A percentile compares a stretch with the other conserved stretches of the same genome.
These are phyloP conservation scores for Pseudogymnoascus sp. DNA, from an alignment of 2,329 filamentous ascomycete genomes.

Conservation along the genomic window DNA sequence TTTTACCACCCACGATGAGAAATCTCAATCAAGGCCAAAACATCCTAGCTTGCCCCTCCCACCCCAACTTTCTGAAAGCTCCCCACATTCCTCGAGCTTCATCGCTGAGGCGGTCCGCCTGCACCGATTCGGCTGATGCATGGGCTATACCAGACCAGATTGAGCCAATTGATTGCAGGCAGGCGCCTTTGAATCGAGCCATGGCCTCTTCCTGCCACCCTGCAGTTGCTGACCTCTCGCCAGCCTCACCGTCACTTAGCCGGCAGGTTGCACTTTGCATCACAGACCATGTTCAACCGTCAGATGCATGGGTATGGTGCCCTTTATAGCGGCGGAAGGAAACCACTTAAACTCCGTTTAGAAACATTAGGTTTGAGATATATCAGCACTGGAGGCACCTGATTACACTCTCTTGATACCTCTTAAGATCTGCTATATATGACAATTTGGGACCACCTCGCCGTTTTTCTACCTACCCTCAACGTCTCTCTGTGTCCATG, in stretches of 20 bases:
- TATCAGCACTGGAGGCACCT: slow-evolving; percentile 21
- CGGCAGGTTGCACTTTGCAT: slow-evolving; percentile 2
- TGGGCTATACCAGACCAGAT: neutral
- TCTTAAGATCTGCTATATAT: slow-evolving; percentile 7
- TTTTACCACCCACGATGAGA: neutral
- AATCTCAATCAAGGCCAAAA: slow-evolving; percentile 7
- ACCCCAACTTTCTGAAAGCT: neutral
- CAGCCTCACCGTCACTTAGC: slow-evolving; percentile 7
- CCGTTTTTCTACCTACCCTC: neutral
- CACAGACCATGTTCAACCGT: slow-evolving; percentile 7
- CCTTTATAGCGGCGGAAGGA: slow-evolving; percentile 5
- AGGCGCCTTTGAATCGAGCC: neutral
- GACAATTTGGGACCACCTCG: neutral
- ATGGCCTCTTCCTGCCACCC: neutral
- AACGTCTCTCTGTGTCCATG: neutral
- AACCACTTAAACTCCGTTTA: slow-evolving; percentile 16
- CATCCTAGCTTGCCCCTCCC: neutral
- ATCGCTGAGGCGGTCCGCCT: slow-evolving; percentile 6
- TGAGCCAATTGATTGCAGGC: slow-evolving; percentile 7
- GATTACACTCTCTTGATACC: slow-evolving; percentile 15
- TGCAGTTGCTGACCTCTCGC: neutral
- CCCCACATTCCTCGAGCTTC: slow-evolving; percentile 1
- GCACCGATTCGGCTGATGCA: slow-evolving; percentile 7
- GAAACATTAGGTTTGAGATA: slow-evolving; percentile 20
- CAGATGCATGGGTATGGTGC: slow-evolving; percentile 4